Base-by-base conservation (phyloP, 179 eudicot species). In the Vitellaria paradoxa region DNA sequence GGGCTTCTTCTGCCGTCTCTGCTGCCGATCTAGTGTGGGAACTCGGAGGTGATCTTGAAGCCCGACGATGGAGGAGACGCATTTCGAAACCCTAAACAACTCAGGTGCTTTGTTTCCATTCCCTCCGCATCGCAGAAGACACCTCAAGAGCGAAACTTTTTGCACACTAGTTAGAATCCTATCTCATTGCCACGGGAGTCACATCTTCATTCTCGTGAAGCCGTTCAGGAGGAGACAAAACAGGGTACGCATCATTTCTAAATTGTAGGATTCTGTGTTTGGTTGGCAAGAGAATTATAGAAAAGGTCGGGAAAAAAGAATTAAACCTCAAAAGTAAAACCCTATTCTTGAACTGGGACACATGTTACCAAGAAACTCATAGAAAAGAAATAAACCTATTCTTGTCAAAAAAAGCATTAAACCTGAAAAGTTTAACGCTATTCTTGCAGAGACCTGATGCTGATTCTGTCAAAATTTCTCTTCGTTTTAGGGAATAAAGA, bases 91-190 rank as follows among this genome's bases (percentile, higher is more conserved):
- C 26, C 61, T 49, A 62, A 75, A 50, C 15, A 60, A 9, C 26
- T 75, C 77, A 9, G 47, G 21, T 6, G 17, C 77, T 18, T 6
- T 30, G 9, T 64, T 64, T 37, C 8, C 70, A 49, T 75, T 64
- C n/a, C 68, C 77, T 37, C 76, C 79, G 1, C 72, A 76, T 52
- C 72, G 83, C 56, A 80, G 86, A 18, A 78, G 84, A 67, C 82
- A 81, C 14, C 72, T 84, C 56, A 71, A 45, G 47, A 79, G 87
- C 76, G 53, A 70, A 24, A 76, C 87, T 20, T 76, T 42, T 30
- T 11, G 26, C 65, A 55, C 80, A 0, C 64, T 84, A 4, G 65
- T 76, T 37, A 67, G 55, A 50, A 76, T 81, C 20, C 59, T 84
- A 12, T 81, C 84, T 21, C 77, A 64, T 65, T 72, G 77, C 65